These are phyloP conservation scores for Sanghuangporus weigelae DNA, from an alignment of 1,284 basidiomycete genomes.

Conservation along the genomic window DNA sequence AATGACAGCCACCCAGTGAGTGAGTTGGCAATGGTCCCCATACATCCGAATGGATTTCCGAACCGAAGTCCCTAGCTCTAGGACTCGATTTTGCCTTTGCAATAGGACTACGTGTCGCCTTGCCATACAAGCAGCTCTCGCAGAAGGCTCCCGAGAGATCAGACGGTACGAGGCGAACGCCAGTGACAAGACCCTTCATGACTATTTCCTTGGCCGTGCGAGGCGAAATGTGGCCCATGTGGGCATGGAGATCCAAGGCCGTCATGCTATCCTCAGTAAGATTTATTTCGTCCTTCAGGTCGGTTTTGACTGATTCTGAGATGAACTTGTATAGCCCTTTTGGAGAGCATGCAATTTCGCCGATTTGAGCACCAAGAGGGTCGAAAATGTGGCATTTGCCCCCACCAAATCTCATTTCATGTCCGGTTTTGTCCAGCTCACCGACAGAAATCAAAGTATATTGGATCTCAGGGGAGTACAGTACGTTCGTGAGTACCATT, in stretches of 20 bases:
- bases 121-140: background rate
- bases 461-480: slow-evolving; percentile 31
- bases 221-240: slow-evolving; percentile 32
- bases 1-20: too few relatives aligned
- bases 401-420: background rate
- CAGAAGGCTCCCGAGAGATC: background rate
- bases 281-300: too few relatives aligned
- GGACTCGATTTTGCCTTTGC: slow-evolving; percentile 22
- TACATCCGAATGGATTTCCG: too few relatives aligned
- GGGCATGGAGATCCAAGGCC: slow-evolving; percentile 28
- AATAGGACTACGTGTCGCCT: background rate
- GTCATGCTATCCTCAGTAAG: slow-evolving; percentile 17
- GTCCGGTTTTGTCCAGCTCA: slow-evolving; percentile 21
- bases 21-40: too few relatives aligned
- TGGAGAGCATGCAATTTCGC: background rate
- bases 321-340: background rate
- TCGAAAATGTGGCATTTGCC: background rate
- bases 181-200: slow-evolving; percentile 27
- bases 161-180: slow-evolving; percentile 17
- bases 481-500: slow-evolving; percentile 28
- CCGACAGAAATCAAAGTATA: slow-evolving; percentile 31
- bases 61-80: too few relatives aligned
- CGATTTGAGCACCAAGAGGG: background rate
- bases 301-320: slow-evolving; percentile 6
- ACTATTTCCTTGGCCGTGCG: slow-evolving; percentile 24